These are phyloP conservation scores for Solanum acaule DNA, from an alignment of 257 asterid species.

Conservation along the genomic window DNA sequence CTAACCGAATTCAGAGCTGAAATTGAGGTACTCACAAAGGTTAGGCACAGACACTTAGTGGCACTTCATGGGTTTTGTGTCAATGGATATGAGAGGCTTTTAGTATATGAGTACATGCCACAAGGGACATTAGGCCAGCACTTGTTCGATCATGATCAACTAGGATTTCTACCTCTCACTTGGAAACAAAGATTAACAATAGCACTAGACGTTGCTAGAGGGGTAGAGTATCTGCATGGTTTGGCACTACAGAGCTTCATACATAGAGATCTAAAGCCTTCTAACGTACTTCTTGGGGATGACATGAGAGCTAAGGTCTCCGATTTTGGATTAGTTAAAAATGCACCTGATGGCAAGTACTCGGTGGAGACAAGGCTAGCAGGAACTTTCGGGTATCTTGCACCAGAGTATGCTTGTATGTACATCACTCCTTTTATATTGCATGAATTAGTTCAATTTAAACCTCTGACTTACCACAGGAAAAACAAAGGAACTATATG, in stretches of 20 bases:
- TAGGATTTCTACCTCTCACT: conserved; percentile 25
- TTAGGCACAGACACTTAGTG: conserved; percentile 69
- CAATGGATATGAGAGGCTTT: conserved; percentile 58
- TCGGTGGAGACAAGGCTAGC: conserved; percentile 74
- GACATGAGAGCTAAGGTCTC: conserved; percentile 89
- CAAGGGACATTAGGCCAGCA: conserved; percentile 68
- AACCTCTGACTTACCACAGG: background rate
- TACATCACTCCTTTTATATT: background rate
- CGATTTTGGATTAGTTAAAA: conserved; percentile 83
- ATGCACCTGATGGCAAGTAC: conserved; percentile 50
- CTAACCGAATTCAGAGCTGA: conserved; percentile 69
- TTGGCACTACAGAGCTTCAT: conserved; percentile 77
- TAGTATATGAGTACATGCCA: conserved; percentile 89
- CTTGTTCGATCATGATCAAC: conserved; percentile 31
- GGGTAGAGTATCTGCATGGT: conserved; percentile 82
- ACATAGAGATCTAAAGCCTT: conserved; percentile 85
- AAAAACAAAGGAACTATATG: background rate
- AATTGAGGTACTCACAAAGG: conserved; percentile 73
- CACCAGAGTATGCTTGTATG: conserved; percentile 91
- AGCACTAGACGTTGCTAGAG: conserved; percentile 85
- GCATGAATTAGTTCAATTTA: background rate
- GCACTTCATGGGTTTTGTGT: conserved; percentile 73
- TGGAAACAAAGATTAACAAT: conserved; percentile 75
- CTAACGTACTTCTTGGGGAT: conserved; percentile 76
- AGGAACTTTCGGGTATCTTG: conserved; percentile 95